Evolutionary conservation across 1,139 yeast species (phyloP), one percentile per base, ranked within the genome.

Genomic region (Yamadazyma diospyri): DNA sequence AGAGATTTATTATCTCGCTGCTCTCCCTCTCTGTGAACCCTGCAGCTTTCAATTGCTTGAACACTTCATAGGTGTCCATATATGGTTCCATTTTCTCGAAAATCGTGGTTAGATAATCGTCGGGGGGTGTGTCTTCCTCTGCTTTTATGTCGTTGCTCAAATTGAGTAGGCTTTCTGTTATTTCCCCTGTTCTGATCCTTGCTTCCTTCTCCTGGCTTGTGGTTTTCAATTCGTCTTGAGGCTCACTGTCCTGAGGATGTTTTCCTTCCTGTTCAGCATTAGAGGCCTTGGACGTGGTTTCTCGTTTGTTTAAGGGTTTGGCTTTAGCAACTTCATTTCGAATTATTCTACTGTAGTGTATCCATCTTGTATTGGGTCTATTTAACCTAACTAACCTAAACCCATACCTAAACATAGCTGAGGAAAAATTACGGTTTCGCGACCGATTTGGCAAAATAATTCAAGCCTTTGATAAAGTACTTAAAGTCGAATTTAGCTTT

Each of bases 11-110:
- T 1, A 82, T 59, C 11, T 69, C 58, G 37, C 72, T 76, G 16
- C 82, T 64, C 51, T 83, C 86, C 7, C 50, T 45, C 0, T 65
- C 62, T 0, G 73, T 69, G 45, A 81, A 81, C 2, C 81, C 81
- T 3, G 73, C 57, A 0, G 45, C 46, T 7, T 46, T 46, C 18
- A 76, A 56, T 33, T 67, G 62, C 16, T 57, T 60, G 42, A 59
- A 72, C 2, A 73, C 70, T 11, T 51, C 53, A 43, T 71, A 70
- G 0, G 80, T 73, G 42, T 76, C 78, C 52, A 76, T 53, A 43
- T 72, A 74, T 1, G 75, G 75, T 32, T 69, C 75, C 59, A 64
- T 55, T 18, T 62, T 54, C 22, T 61, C 73, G 38, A 69, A 69
- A 6, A 59, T 57, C 3, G 62, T 57, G 4, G 64, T 59, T 17